These are phyloP conservation scores for Apiospora marii DNA, from an alignment of 2,329 filamentous ascomycete species.

Conservation along the genomic window DNA sequence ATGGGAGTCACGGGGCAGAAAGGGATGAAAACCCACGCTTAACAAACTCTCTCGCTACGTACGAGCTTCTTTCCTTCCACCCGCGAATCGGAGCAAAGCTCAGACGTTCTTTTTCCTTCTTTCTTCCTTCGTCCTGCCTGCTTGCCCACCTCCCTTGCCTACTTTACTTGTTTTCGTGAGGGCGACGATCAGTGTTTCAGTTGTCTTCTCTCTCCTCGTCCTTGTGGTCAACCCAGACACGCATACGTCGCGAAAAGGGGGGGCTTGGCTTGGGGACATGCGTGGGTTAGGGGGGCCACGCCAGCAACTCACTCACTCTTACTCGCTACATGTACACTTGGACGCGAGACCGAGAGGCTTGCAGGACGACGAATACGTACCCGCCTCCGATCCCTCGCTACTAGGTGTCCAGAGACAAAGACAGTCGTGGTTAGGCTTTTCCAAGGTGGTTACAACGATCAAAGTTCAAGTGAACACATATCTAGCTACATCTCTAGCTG, in stretches of 20 bases:
- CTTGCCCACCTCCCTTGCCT: not conserved
- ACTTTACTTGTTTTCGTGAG: not conserved
- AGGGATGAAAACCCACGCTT: not conserved
- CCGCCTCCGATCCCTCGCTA: too few species aligned
- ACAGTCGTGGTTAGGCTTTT: not conserved
- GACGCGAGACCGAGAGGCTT: not conserved
- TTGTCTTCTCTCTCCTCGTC: not conserved
- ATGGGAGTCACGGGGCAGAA: not conserved
- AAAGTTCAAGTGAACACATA: slow-evolving; percentile 10
- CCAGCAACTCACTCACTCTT: not conserved
- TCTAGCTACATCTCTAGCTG: slow-evolving; percentile 8
- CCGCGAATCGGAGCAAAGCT: not conserved
- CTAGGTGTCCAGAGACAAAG: too few species aligned
- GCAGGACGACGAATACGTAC: not conserved
- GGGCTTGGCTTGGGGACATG: not conserved
- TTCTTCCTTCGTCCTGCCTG: not conserved
- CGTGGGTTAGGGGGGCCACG: not conserved
- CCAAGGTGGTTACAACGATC: not conserved
- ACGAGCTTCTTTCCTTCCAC: not conserved
- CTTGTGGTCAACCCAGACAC: not conserved
- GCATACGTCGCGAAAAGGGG: not conserved
- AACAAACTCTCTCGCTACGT: not conserved
- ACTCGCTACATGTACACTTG: not conserved
- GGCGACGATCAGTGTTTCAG: not conserved
- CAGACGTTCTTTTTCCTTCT: not conserved